phyloP scores from a whole-genome alignment of 2,329 filamentous ascomycete species.

The Botrytis medusae region DNA sequence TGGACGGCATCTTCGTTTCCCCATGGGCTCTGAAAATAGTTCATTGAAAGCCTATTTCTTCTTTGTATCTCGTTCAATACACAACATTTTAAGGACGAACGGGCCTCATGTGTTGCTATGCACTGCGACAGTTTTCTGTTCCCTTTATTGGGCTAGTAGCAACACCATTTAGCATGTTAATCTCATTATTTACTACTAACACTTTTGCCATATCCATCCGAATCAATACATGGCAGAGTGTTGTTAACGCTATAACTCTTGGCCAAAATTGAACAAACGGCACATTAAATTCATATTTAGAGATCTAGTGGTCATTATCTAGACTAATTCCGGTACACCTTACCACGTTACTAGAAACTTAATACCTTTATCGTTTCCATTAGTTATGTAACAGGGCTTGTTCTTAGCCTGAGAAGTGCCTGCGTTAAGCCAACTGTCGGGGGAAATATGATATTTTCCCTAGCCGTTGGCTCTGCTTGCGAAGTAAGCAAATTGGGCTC shows the following conservation, averaged over 20 bases:
- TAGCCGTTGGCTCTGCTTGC: background rate
- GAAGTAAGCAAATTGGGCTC: accelerated
- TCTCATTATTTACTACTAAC: background rate
- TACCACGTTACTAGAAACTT: background rate
- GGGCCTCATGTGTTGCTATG: background rate
- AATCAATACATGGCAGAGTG: background rate
- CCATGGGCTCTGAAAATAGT: background rate
- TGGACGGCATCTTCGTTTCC: background rate
- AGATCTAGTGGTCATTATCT: background rate
- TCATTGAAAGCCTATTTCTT: background rate
- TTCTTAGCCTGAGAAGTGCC: background rate
- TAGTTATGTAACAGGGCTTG: background rate
- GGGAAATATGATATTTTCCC: background rate
- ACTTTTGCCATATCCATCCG: background rate
- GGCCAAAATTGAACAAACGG: background rate
- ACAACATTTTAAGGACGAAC: background rate
- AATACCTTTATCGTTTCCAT: accelerated
- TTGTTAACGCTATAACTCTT: background rate
- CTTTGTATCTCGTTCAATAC: background rate
- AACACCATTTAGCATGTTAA: too few species aligned
- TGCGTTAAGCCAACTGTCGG: background rate
- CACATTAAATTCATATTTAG: background rate
- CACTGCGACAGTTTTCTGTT: background rate
- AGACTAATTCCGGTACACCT: background rate
- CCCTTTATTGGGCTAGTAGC: background rate